Percentiles rank a stretch among this genome's conserved stretches.
Conservation (phyloP, 352 stramenopile species). For the Pythium brassicae region DNA sequence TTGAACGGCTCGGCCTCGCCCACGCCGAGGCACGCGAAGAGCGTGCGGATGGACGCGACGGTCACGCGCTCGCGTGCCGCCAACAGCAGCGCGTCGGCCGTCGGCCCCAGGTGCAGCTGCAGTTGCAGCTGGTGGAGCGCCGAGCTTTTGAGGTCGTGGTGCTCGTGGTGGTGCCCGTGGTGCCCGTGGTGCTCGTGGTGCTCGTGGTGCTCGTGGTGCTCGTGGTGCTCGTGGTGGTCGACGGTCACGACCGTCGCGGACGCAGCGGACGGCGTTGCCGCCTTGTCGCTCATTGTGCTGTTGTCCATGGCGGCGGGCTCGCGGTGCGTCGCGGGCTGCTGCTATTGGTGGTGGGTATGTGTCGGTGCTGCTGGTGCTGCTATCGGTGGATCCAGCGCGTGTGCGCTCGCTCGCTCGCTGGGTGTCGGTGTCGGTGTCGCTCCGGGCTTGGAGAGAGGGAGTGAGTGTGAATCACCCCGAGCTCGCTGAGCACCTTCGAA, state of each 20-base stretch:
- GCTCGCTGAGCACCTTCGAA: neutral
- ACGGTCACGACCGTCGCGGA: no score
- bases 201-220: no score
- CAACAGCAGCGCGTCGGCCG: conserved; percentile 29
- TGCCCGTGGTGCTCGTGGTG: no score
- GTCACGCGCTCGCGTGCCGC: conserved; percentile 37
- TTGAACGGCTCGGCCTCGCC: conserved; percentile 62
- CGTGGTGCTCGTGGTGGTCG: no score
- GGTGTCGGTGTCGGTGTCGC: no score
- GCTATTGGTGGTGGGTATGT: neutral
- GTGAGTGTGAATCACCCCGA: no score
- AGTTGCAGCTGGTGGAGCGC: conserved; percentile 18
- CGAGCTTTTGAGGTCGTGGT: conserved; percentile 10
- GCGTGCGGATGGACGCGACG: conserved; percentile 42
- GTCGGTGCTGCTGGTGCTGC: neutral
- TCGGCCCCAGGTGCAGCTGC: conserved; percentile 21
- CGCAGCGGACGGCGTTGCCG: neutral
- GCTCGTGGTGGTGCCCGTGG: conserved; percentile 1
- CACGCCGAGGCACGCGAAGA: conserved; percentile 60
- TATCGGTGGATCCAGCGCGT: no score
- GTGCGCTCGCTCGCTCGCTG: no score
- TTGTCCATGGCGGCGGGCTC: conserved; percentile 10
- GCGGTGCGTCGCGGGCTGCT: neutral
- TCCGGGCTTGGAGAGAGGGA: no score
- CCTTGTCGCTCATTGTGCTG: conserved; percentile 13